Evolutionary conservation across 139 green algal genomes (phyloP), one percentile per base, ranked within the genome.

Genomic region (Chara braunii): DNA sequence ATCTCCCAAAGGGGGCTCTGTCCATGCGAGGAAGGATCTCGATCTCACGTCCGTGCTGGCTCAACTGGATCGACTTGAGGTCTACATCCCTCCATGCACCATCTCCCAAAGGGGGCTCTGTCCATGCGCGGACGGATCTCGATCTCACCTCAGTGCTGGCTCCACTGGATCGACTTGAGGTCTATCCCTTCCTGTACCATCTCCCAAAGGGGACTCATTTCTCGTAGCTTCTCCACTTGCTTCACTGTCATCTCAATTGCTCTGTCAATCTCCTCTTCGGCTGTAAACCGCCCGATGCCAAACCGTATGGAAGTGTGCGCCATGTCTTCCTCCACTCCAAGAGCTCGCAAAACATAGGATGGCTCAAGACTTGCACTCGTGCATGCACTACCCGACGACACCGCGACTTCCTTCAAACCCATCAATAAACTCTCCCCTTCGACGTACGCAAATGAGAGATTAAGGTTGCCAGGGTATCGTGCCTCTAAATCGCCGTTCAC

Each of bases 291-390:
- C 11, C 91, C 91, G 23, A 96, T 68, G 22, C 91, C 90, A 62
- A 93, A 97, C 18, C 90, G 79, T 37, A 93, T 83, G 42, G 58
- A 84, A 11, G 89, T 96, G 83, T 96, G 90, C 11, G 91, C 93
- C 86, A 97, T 95, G 61, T 99, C 93, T 64, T 99, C 92, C 51
- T 97, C 89, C 61, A 97, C 90, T 3, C 93, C 93, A 61, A 99
- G 80, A 29, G 93, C 93, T 2, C 93, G 79, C 75, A 99, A 81
- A 58, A 99, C 93, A 69, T 99, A 99, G 4, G 64, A 86, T 1
- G 93, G 93, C 85, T 99, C 93, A 67, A 99, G 83, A 56, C 72
- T 88, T 22, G 93, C 91, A 53, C 68, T 87, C 45, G 93, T 99
- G 85, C 93, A 99, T 4, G 93, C 92, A 53, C 59, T 86, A 54